Percentiles rank a stretch among this genome's conserved stretches.
Conservation (phyloP, 768 basidiomycete species). For the Steccherinum ochraceum region DNA sequence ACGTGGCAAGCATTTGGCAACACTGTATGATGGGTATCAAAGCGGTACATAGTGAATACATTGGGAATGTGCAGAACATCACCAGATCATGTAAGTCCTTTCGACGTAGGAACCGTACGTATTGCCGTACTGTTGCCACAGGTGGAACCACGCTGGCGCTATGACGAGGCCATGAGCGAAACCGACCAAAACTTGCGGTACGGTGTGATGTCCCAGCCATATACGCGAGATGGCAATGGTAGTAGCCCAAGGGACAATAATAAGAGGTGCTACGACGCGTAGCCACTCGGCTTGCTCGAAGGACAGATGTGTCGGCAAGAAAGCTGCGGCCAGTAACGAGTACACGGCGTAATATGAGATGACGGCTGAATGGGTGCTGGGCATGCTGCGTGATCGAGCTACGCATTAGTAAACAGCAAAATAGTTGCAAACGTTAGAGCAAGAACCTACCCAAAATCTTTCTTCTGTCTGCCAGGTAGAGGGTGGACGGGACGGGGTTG, state of each 20-base stretch:
- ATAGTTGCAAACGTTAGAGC: neutral
- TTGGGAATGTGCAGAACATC: no score
- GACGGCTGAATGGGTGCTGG: constrained; percentile 72
- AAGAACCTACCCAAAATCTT: constrained; percentile 57
- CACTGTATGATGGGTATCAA: neutral
- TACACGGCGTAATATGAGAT: constrained; percentile 63
- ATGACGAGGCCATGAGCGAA: constrained; percentile 46
- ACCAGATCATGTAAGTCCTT: constrained; percentile 4
- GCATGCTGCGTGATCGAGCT: constrained; percentile 51
- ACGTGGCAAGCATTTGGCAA: neutral
- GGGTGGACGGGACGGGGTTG: constrained; percentile 54
- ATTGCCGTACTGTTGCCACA: constrained; percentile 42
- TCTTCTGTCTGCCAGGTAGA: constrained; percentile 34
- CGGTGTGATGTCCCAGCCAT: constrained; percentile 74
- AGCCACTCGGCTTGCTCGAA: constrained; percentile 33
- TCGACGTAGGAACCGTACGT: constrained; percentile 20
- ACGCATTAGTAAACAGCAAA: neutral
- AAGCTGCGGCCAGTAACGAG: constrained; percentile 46
- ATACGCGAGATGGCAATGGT: constrained; percentile 58
- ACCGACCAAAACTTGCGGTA: constrained; percentile 61
- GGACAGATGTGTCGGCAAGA: constrained; percentile 53
- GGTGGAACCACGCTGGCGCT: constrained; percentile 47
- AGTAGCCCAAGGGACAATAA: constrained; percentile 50
- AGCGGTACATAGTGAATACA: no score
- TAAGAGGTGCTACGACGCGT: constrained; percentile 38